Evolutionary conservation across 2,329 filamentous ascomycete species (phyloP).

Genomic region (Aspergillus arachidicola): DNA sequence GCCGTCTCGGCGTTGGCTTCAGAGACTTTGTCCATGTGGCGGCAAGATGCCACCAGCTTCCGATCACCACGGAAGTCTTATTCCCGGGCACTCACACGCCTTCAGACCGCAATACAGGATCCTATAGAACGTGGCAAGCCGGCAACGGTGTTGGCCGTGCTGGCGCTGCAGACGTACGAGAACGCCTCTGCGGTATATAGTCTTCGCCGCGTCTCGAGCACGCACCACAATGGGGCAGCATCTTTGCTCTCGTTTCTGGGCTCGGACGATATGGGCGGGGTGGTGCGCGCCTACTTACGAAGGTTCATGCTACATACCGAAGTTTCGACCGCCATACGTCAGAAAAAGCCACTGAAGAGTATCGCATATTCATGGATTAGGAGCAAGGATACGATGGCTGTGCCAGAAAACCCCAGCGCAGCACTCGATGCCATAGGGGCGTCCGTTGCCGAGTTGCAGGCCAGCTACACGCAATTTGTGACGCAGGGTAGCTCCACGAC

Average conservation of each 20-base stretch:
- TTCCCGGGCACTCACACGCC: neutral
- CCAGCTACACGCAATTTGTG: too few species aligned
- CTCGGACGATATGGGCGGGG: neutral
- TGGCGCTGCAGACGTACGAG: neutral
- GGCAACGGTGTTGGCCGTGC: neutral
- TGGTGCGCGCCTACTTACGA: neutral
- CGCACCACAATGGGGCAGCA: neutral
- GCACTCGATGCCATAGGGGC: neutral
- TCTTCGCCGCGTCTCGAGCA: neutral
- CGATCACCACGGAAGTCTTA: neutral
- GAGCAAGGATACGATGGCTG: neutral
- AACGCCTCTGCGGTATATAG: neutral
- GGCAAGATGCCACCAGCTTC: neutral
- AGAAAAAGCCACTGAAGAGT: neutral
- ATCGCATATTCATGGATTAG: neutral
- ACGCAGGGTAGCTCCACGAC: too few species aligned
- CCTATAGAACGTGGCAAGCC: neutral
- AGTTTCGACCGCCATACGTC: neutral
- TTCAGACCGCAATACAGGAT: neutral
- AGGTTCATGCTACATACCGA: neutral
- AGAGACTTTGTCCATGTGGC: neutral
- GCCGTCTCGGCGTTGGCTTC: neutral
- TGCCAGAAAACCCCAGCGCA: neutral
- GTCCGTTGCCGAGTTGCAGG: neutral
- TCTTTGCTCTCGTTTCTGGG: neutral